Evolutionary conservation across 192 early-diverging fungal genomes (phyloP).

Genomic region (Backusella sp.): DNA sequence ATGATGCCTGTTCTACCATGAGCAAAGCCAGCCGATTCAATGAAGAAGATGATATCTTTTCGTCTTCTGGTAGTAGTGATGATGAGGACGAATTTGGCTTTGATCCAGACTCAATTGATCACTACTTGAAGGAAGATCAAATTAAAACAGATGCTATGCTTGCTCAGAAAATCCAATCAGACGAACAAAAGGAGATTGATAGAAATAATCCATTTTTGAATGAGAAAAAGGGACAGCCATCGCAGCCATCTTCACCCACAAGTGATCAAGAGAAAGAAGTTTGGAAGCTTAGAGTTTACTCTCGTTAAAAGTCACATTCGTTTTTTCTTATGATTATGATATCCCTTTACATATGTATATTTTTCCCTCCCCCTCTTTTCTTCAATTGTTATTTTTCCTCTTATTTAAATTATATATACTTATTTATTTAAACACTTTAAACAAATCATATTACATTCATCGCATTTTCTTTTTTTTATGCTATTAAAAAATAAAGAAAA

Average conservation of each 20-base stretch:
- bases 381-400: background rate
- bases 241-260: background rate
- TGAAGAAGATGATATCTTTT: conserved; percentile 12
- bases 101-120: conserved; percentile 17
- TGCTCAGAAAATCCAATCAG: conserved; percentile 16
- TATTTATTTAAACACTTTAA: background rate
- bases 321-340: background rate
- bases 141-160: conserved; percentile 20
- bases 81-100: conserved; percentile 24
- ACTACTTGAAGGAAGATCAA: conserved; percentile 16
- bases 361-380: background rate
- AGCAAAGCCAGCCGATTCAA: conserved; percentile 29
- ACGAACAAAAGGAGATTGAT: conserved; percentile 19
- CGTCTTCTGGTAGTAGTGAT: background rate
- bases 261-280: conserved; percentile 12
- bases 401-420: background rate
- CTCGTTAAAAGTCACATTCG: background rate
- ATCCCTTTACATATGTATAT: background rate
- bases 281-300: conserved; percentile 10
- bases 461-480: background rate
- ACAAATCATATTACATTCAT: background rate
- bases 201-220: conserved; percentile 22
- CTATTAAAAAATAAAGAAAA: background rate
- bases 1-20: conserved; percentile 14
- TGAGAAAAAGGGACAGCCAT: background rate